phyloP scores from a whole-genome alignment of 345 rosid genomes.

The Eucalyptus victrix region DNA sequence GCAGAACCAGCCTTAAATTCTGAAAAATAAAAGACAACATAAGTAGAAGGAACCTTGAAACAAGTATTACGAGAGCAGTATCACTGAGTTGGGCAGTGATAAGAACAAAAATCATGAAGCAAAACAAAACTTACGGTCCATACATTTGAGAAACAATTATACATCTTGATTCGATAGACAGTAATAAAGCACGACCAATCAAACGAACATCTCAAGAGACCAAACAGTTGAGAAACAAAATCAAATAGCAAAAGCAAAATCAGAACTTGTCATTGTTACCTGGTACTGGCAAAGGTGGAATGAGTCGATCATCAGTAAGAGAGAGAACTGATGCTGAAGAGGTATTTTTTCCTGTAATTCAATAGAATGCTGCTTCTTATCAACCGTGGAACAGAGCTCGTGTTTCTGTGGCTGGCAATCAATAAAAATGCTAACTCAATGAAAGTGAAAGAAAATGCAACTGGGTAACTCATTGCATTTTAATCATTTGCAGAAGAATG shows the following conservation, averaged over 20 bases:
- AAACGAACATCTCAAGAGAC: background rate
- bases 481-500: background rate
- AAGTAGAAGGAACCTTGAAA: background rate
- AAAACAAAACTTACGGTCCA: background rate
- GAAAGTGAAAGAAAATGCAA: background rate
- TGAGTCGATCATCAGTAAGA: background rate
- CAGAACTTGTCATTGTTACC: background rate
- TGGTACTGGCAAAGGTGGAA: background rate
- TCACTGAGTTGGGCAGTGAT: background rate
- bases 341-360: background rate
- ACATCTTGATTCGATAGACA: background rate
- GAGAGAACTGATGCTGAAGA: background rate
- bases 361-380: background rate
- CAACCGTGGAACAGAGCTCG: background rate
- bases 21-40: conserved; percentile 9
- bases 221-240: background rate
- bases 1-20: conserved; percentile 47
- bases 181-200: background rate
- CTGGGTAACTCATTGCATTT: background rate
- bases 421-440: background rate
- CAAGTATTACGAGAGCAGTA: background rate
- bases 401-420: background rate
- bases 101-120: background rate
- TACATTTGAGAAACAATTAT: background rate
- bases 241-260: background rate